Evolutionary conservation across 495 filamentous ascomycete genomes (phyloP), one percentile per base, ranked within the genome.

Genomic region (Podospora pseudopauciseta): DNA sequence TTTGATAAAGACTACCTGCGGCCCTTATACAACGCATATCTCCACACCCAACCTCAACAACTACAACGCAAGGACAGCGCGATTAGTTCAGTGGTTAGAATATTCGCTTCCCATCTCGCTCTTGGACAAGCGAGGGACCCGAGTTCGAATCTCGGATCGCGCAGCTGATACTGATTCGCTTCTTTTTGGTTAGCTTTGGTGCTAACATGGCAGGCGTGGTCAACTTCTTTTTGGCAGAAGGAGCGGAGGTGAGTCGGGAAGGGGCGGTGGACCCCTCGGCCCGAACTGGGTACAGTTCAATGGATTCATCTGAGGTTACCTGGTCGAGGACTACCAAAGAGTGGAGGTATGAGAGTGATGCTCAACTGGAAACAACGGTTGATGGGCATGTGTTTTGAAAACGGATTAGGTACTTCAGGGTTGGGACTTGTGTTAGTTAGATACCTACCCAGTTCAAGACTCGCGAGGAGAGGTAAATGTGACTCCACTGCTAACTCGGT

Each of bases 11-110:
- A 11, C 6, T 16, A 49, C 39, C 39, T 49, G 9, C 39, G 2
- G 5, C 20, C 5, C 18, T 20, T 58, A 9, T 20, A 7, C 56
- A 58, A 58, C 6, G 1, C 5, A 9, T 3, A 34, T 28, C 11
- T 28, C 5, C 16, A 39, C 18, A 66, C 30, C 15, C 4, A 7
- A 19, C 56, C 44, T 16, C 55, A 56, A 44, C 57, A 65, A 65
- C 58, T 28, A 54, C 23, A 26, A 61, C 9, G 23, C 58, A 64
- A 64, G 64, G 49, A 56, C 34, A 44, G 70, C 70, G 70, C 64
- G 70, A 55, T 68, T 71, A 71, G 70, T 71, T 71, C 64, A 71
- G 70, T 71, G 70, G 70, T 71, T 71, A 71, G 70, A 71, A 71
- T 71, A 64, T 39, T 68, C 67, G 70, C 70, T 71, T 71, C 70